These are phyloP conservation scores for Venturia nashicola DNA, from an alignment of 2,329 filamentous ascomycete species.

Conservation along the genomic window DNA sequence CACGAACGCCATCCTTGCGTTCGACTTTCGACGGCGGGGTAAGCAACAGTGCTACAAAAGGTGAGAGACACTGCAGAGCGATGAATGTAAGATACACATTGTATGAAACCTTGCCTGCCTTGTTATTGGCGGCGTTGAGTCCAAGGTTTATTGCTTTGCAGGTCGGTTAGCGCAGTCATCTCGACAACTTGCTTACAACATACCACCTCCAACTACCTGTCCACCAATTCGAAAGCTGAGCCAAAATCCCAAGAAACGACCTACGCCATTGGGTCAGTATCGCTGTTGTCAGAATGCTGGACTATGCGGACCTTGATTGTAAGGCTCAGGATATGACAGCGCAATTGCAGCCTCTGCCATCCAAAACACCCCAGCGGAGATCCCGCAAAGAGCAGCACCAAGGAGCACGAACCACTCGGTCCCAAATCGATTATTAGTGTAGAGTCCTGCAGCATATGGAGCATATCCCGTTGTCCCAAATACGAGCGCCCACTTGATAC, in stretches of 20 bases:
- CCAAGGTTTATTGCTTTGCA: constrained; percentile 51
- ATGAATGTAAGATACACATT: constrained; percentile 60
- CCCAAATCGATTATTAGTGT: constrained; percentile 59
- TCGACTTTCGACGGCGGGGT: constrained; percentile 50
- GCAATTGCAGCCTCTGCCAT: constrained; percentile 64
- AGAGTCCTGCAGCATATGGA: constrained; percentile 58
- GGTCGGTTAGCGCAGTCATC: neutral
- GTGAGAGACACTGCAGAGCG: constrained; percentile 52
- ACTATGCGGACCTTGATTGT: constrained; percentile 42
- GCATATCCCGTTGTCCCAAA: constrained; percentile 62
- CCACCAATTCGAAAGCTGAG: constrained; percentile 48
- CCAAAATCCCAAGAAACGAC: constrained; percentile 49
- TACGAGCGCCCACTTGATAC: constrained; percentile 59
- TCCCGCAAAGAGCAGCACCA: constrained; percentile 55
- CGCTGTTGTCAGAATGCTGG: neutral
- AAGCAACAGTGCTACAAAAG: constrained; percentile 51
- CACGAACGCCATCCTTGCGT: constrained; percentile 50
- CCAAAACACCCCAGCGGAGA: constrained; percentile 64
- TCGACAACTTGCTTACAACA: neutral
- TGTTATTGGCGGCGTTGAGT: constrained; percentile 44
- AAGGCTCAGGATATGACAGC: constrained; percentile 58
- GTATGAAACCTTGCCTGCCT: constrained; percentile 55
- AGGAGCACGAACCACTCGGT: constrained; percentile 57
- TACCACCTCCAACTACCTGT: constrained; percentile 52
- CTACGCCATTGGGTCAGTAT: constrained; percentile 4